Base-by-base conservation (phyloP, 169 alveolate genomes). In the Plasmodium vinckei region DNA sequence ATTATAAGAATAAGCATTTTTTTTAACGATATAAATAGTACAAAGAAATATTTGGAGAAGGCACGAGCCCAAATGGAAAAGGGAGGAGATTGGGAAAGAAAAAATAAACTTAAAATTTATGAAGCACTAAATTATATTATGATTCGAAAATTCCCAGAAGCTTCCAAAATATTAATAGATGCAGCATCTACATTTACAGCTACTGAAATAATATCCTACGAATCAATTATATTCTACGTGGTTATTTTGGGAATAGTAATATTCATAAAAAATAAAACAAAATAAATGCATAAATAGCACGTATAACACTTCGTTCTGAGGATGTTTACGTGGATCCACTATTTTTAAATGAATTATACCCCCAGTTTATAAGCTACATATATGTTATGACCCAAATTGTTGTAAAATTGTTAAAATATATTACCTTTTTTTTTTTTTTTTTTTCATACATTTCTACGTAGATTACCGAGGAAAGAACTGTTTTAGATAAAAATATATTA, bases 1-100 rank as follows among this genome's bases (percentile, higher is more conserved):
- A 61, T 94, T 23, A 59, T 95, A 39, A 84, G 97, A 39, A 89
- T 94, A 19, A 91, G 94, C 9, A 90, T 93, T 33, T 93, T 93
- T 67, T 91, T 88, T 75, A 87, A 89, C 46, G 95, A 92, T 65
- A 25, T 92, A 21, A 91, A 91, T 33, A 65, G 91, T 56, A 87
- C 88, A 21, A 87, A 86, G 73, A 92, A 92, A 57, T 72, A 87
- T 68, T 89, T 92, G 72, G 94, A 87, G 60, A 57, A 54, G 44
- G 95, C 96, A 0, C 88, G 79, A 89, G 93, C 94, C 64, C 95
- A 96, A 39, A 94, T 98, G 73, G 98, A 97, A 64, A 98, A 95
- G 46, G 98, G 99, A 51, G 99, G 99, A 10, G 99, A 98, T 89
- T 98, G 99, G 99, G 99, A 98, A 93, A 96, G 98, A 87, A 96